Base-by-base conservation (phyloP, 2,329 filamentous ascomycete species). In the Neonectria magnoliae region DNA sequence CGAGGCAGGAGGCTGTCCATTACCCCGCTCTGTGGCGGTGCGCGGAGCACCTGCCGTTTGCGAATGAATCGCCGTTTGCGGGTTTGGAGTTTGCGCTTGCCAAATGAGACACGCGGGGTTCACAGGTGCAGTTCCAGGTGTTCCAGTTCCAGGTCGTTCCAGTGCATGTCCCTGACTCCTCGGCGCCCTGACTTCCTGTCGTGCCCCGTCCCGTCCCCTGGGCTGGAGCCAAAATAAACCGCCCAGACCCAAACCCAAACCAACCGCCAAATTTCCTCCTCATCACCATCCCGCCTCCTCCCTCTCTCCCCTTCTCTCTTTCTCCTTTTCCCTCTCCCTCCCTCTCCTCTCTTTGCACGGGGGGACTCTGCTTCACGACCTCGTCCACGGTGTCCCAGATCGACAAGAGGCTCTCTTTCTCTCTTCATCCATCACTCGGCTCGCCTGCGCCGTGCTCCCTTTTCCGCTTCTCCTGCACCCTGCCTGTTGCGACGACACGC, bases 21-120 rank as follows among this genome's bases (percentile, higher is more conserved):
- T 59, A 74, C 72, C 72, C 72, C 72, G 72, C 72, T 65, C 60
- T 71, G 72, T 74, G 72, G 72, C 72, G 67, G 70, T 74, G 71
- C 64, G 31, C 68, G 61, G 27, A 36, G 29, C 41, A 36, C 44
- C 50, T 60, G 45, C 29, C 60, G 51, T 48, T 57, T 59, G 41
- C 55, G 48, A 33, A 33, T 18, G 9, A n/a, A 42, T 18, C 27
- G 48, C 48, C 29, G 22, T 6, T 51, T 18, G 27, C 27, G 18
- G 27, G 27, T 33, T n/a, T 13, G 44, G 20, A 48, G 27, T 14
- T 38, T 38, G 36, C 14, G 36, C 50, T 51, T 45, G 44, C 53
- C 47, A 33, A 50, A 53, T 60, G 54, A 22, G 38, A 29, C 33
- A 50, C 52, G 41, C n/a, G 53, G 27, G 50, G 47, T 61, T 48